Base-by-base conservation (phyloP, 2,329 filamentous ascomycete genomes). In the Simplicillium sp. region DNA sequence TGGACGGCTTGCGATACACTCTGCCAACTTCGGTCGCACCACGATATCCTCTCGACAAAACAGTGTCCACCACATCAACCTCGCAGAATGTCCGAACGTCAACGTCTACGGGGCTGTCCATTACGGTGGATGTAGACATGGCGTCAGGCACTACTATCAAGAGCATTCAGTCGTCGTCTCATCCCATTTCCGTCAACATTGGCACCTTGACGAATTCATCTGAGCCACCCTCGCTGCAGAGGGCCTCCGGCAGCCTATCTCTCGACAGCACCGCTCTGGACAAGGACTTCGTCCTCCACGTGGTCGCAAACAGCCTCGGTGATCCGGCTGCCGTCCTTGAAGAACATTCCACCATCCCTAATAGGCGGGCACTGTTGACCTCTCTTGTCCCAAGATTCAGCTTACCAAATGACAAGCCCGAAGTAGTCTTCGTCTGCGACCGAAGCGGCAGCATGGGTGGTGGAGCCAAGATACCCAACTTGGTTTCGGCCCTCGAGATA, bases 371-470 rank as follows among this genome's bases (percentile, higher is more conserved):
- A 1, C 54, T 87, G 43, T 85, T 88, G 81, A 64, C 73, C 0
- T 84, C 82, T 0, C 62, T 87, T 1, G 80, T 87, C 0, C 83
- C 83, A 2, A 80, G 77, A 46, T 85, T 86, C 58, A 65, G 67
- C n/a, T 61, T 85, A 0, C 74, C 76, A 0, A 54, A 68, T 0
- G 64, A 69, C 8, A 59, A 56, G 40, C 65, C 68, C 3, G 83
- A 88, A 53, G 70, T 88, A 16, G 74, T 87, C 14, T 87, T 88
- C 48, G 62, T 88, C 4, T 82, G 79, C 41, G 84, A 88, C 54
- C 72, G 82, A 39, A 84, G 80, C 42, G 82, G 80, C 0, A 84
- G 79, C 44, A 84, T 84, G 80, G 18, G 34, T 0, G 55, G 55
- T 3, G 29, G 35, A 1, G 52, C 57, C 1, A 73, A 70, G 32